phyloP scores from a whole-genome alignment of 441 rosid species.

The Aleurites moluccanus region DNA sequence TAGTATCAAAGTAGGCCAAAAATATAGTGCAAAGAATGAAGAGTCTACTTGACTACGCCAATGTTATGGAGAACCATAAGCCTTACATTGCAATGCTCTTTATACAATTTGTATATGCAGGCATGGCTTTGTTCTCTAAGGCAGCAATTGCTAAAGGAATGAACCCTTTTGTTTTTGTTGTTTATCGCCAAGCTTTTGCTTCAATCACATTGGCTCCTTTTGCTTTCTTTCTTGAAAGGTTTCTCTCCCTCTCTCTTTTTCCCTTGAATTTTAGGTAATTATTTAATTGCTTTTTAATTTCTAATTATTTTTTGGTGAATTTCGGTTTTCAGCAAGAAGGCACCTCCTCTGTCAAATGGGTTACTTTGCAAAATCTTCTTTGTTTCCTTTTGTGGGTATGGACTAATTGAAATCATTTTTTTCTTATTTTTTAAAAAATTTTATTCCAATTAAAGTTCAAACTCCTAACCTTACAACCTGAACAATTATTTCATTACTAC shows the following conservation, averaged over 20 bases:
- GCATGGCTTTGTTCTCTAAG: conserved; percentile 79
- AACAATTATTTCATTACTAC: no score
- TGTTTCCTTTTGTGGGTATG: conserved; percentile 66
- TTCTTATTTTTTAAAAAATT: no score
- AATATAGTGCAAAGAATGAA: conserved; percentile 32
- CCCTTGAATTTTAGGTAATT: background rate
- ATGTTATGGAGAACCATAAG: conserved; percentile 39
- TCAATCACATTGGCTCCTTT: conserved; percentile 57
- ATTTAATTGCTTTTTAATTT: background rate
- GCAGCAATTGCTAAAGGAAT: conserved; percentile 70
- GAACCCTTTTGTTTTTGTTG: conserved; percentile 74
- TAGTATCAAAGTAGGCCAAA: background rate
- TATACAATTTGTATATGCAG: conserved; percentile 64
- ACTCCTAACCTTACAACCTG: no score
- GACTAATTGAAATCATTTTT: background rate
- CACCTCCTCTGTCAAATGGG: conserved; percentile 49
- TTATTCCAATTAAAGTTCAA: no score
- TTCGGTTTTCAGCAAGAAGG: conserved; percentile 43
- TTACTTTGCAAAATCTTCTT: conserved; percentile 65
- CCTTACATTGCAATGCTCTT: conserved; percentile 61
- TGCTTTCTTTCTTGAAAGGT: conserved; percentile 78
- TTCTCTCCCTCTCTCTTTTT: background rate
- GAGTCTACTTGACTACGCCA: conserved; percentile 21
- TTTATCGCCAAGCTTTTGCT: conserved; percentile 73
- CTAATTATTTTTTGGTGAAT: background rate